These are phyloP conservation scores for Tuber magnatum DNA, from an alignment of 495 filamentous ascomycete genomes.

Conservation along the genomic window DNA sequence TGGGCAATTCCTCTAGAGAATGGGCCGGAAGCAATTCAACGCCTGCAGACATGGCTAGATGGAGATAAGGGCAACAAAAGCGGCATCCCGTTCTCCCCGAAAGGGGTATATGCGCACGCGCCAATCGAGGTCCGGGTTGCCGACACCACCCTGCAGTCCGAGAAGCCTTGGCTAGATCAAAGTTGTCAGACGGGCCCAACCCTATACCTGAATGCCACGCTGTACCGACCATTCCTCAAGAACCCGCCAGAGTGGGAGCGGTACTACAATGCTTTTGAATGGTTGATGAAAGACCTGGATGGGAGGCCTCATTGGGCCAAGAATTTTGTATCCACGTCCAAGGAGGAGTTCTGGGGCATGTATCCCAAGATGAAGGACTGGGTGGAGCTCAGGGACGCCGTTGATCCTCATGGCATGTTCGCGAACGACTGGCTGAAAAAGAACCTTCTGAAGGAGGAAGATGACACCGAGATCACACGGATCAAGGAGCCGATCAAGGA, in stretches of 20 bases:
- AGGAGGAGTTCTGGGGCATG: constrained; percentile 52
- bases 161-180: constrained; percentile 73
- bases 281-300: constrained; percentile 83
- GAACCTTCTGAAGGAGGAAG: constrained; percentile 52
- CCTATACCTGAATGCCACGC: constrained; percentile 89
- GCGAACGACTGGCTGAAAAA: constrained; percentile 80
- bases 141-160: constrained; percentile 51
- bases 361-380: constrained; percentile 43
- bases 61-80: constrained; percentile 52
- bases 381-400: constrained; percentile 38
- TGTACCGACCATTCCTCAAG: constrained; percentile 78
- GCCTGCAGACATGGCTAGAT: constrained; percentile 79
- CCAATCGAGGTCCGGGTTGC: constrained; percentile 87
- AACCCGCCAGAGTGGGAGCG: constrained; percentile 70
- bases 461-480: neutral
- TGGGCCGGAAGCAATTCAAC: constrained; percentile 78
- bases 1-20: constrained; percentile 88
- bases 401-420: constrained; percentile 90
- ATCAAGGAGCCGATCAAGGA: neutral
- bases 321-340: constrained; percentile 63
- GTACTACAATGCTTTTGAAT: constrained; percentile 93
- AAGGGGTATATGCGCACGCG: constrained; percentile 80
- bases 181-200: constrained; percentile 59
- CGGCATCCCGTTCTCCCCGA: constrained; percentile 70
- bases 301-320: constrained; percentile 97